Evolutionary conservation across 768 basidiomycete species (phyloP).

Genomic region (Suillus subluteus): DNA sequence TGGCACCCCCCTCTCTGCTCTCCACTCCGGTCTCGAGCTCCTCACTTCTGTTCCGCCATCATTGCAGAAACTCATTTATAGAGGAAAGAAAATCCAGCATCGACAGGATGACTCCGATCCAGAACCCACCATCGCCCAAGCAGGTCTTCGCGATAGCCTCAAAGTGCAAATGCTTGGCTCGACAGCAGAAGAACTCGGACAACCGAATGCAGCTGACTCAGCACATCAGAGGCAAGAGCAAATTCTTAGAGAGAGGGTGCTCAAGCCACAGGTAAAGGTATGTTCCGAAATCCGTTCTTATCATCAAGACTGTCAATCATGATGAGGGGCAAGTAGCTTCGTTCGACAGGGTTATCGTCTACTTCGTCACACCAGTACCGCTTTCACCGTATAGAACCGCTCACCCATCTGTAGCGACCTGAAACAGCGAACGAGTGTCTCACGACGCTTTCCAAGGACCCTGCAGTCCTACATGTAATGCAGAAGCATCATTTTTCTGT

Average conservation of each 20-base stretch:
- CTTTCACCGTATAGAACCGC: slow-evolving; percentile 67
- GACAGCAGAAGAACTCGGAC: slow-evolving; percentile 59
- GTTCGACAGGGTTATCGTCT: slow-evolving; percentile 51
- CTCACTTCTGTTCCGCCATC: slow-evolving; percentile 67
- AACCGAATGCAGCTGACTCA: slow-evolving; percentile 56
- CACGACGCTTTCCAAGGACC: slow-evolving; percentile 64
- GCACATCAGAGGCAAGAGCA: slow-evolving; percentile 60
- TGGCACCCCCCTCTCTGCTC: slow-evolving; percentile 51
- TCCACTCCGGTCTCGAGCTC: slow-evolving; percentile 58
- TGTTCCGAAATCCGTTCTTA: slow-evolving; percentile 12
- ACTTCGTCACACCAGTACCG: slow-evolving; percentile 48
- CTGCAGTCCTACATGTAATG: slow-evolving; percentile 74
- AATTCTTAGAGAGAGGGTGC: slow-evolving; percentile 60
- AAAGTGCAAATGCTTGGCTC: slow-evolving; percentile 76
- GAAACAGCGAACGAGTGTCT: slow-evolving; percentile 57
- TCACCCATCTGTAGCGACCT: slow-evolving; percentile 68
- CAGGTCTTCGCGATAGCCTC: slow-evolving; percentile 63
- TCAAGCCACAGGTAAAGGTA: slow-evolving; percentile 63
- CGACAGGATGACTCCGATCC: slow-evolving; percentile 16
- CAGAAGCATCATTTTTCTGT: slow-evolving; percentile 68
- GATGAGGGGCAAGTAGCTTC: slow-evolving; percentile 44
- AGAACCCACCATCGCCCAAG: slow-evolving; percentile 40
- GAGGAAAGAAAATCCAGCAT: slow-evolving; percentile 56
- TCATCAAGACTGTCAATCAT: background rate
- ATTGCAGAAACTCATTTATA: slow-evolving; percentile 74